Percentiles rank a stretch among this genome's conserved stretches.
Conservation (phyloP, 1,284 basidiomycete species). For the Apiotrichum brassicae region DNA sequence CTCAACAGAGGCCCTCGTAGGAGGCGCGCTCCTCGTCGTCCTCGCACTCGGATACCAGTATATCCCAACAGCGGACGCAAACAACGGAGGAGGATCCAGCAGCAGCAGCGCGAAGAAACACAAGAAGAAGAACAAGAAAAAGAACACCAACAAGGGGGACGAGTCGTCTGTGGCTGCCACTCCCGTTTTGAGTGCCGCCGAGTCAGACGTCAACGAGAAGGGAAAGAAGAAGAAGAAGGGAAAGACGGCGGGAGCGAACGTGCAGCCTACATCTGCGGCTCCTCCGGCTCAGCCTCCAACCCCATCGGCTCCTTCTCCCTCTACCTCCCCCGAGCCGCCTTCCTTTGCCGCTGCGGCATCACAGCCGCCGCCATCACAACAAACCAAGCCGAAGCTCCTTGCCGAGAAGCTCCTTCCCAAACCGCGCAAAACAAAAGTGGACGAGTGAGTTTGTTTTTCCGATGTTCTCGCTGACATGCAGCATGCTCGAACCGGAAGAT, state of each 20-base stretch:
- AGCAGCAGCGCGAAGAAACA: constrained; percentile 21
- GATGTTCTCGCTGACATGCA: constrained; percentile 12
- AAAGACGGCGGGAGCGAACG: no score
- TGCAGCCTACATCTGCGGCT: constrained; percentile 1
- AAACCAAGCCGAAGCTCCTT: constrained; percentile 32
- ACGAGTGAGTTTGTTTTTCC: constrained; percentile 32
- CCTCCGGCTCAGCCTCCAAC: background rate
- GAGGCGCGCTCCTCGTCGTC: constrained; percentile 31
- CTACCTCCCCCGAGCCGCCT: background rate
- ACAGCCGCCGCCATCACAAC: background rate
- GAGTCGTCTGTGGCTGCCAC: background rate
- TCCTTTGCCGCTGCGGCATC: constrained; percentile 13
- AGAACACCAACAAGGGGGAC: constrained; percentile 28
- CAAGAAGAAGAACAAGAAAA: constrained; percentile 30
- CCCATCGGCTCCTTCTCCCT: background rate
- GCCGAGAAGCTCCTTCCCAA: constrained; percentile 41
- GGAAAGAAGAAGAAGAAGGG: constrained; percentile 9
- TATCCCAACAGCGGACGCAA: constrained; percentile 11
- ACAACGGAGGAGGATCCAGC: no score
- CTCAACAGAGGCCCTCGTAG: constrained; percentile 41
- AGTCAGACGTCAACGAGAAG: constrained; percentile 11
- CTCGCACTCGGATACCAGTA: constrained; percentile 37
- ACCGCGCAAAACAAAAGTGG: constrained; percentile 39
- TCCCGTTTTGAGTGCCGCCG: background rate
- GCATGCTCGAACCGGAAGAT: constrained; percentile 43